Percentiles rank a stretch among this genome's conserved stretches.
Evolutionary conservation across 768 basidiomycete genomes (phyloP).

Genomic region (Boletus tylopilopsis): DNA sequence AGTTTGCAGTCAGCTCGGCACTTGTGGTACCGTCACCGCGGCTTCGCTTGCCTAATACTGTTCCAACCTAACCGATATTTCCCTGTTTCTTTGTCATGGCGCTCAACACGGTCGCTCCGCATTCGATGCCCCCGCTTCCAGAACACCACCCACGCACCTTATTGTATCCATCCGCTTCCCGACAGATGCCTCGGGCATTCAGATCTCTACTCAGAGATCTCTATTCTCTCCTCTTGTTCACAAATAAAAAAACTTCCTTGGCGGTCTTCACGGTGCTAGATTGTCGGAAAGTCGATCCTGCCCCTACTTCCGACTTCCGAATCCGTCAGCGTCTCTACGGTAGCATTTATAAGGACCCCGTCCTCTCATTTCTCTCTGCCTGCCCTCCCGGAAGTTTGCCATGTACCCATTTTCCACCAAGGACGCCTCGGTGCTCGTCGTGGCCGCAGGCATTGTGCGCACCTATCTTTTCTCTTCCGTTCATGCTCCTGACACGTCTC

Average conservation of each 20-base stretch:
- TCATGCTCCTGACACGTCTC: constrained; percentile 7
- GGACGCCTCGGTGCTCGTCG: constrained; percentile 20
- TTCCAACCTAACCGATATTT: constrained; percentile 29
- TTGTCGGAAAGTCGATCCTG: constrained; percentile 37
- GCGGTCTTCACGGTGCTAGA: constrained; percentile 25
- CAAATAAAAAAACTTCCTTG: constrained; percentile 22
- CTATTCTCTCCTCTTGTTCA: constrained; percentile 6
- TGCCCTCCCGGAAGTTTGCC: constrained; percentile 10
- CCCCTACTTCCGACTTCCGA: constrained; percentile 28
- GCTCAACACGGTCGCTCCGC: constrained; percentile 21
- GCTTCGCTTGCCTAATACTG: constrained; percentile 33
- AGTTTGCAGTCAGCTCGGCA: constrained; percentile 32
- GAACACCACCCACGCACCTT: constrained; percentile 14
- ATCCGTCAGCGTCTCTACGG: constrained; percentile 26
- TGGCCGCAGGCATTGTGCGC: constrained; percentile 25
- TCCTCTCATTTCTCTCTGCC: constrained; percentile 14
- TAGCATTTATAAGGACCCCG: constrained; percentile 21
- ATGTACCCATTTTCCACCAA: constrained; percentile 18
- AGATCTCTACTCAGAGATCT: constrained; percentile 21
- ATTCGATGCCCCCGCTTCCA: constrained; percentile 22
- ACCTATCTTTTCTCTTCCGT: not conserved
- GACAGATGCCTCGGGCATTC: constrained; percentile 13
- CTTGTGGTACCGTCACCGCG: constrained; percentile 35
- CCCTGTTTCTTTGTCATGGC: constrained; percentile 30
- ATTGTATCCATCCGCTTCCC: constrained; percentile 5